Evolutionary conservation across 495 filamentous ascomycete species (phyloP), one percentile per base, ranked within the genome.

Genomic region (Aspergillus egyptiacus): DNA sequence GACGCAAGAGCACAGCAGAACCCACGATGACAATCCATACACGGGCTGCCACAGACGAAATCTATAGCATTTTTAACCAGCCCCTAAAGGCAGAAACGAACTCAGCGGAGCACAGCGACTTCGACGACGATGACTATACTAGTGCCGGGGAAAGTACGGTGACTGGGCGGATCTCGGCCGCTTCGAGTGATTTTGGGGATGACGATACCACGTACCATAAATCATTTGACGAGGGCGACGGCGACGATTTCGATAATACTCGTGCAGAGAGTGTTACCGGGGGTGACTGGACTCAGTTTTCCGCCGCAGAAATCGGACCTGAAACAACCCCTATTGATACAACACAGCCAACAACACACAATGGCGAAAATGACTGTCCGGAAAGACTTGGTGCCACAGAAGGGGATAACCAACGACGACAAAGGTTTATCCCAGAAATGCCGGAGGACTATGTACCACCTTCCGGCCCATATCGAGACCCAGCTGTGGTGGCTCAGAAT

Each of bases 11-110:
- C 62, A 76, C 79, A 10, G 65, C 77, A 2, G 89, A 95, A 60
- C 87, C 89, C 20, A 98, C 93, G 1, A 96, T 98, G 91, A 98
- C 93, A 1, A 78, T 98, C 53, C 87, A 96, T 60, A 98, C 93
- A 14, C 87, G 82, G 42, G 91, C 91, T 44, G 93, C 93, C 1
- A 96, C 89, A 39, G 91, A 97, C 59, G 94, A 97, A 53, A 96
- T 98, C 39, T 95, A 97, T 64, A 88, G 86, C 51, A 83, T 98
- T 32, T 97, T 98, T 69, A 97, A 93, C 58, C 88, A 94, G 37
- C 91, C 94, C 6, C 64, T 95, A 36, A 80, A 87, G 56, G 71
- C 72, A 28, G 64, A 77, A 56, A 65, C 65, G 14, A 57, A 61
- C 50, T 61, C 53, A 14, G 63, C 61, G 0, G 75, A 78, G 41